Conservation (phyloP, 805 yeast genomes). For the Wickerhamiella sergipiensis region DNA sequence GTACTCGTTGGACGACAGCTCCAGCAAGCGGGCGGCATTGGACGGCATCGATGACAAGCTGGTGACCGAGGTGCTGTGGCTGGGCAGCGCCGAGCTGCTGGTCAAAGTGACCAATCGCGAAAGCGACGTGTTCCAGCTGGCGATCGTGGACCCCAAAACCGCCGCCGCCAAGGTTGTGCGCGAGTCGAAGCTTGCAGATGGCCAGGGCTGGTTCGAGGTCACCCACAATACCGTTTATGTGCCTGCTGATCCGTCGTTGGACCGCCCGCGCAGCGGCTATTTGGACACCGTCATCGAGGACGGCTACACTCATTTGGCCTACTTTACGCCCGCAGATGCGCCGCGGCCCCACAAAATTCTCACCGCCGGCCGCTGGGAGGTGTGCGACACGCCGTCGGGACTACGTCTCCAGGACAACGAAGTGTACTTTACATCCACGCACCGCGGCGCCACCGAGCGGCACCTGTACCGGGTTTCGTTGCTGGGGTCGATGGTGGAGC, state of each 20-base stretch:
- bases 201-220: conserved; percentile 68
- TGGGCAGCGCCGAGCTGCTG: conserved; percentile 39
- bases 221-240: conserved; percentile 47
- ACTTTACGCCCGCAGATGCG: conserved; percentile 57
- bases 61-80: conserved; percentile 62
- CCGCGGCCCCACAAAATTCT: conserved; percentile 38
- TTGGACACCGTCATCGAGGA: conserved; percentile 46
- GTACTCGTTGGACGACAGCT: conserved; percentile 26
- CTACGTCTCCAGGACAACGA: conserved; percentile 35
- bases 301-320: conserved; percentile 66
- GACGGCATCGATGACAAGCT: conserved; percentile 27
- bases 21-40: conserved; percentile 14
- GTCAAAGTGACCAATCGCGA: conserved; percentile 50
- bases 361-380: conserved; percentile 81
- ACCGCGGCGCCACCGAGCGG: conserved; percentile 67
- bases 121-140: conserved; percentile 48
- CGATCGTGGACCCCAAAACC: conserved; percentile 32
- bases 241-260: conserved; percentile 34
- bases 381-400: conserved; percentile 50
- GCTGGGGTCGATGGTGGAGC: conserved; percentile 29
- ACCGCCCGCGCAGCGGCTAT: conserved; percentile 51
- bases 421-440: conserved; percentile 59
- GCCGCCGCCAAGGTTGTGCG: conserved; percentile 31
- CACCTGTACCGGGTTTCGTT: conserved; percentile 64
- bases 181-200: conserved; percentile 29